Evolutionary conservation across 2,329 filamentous ascomycete species (phyloP).

Genomic region (Colletotrichum limetticola): DNA sequence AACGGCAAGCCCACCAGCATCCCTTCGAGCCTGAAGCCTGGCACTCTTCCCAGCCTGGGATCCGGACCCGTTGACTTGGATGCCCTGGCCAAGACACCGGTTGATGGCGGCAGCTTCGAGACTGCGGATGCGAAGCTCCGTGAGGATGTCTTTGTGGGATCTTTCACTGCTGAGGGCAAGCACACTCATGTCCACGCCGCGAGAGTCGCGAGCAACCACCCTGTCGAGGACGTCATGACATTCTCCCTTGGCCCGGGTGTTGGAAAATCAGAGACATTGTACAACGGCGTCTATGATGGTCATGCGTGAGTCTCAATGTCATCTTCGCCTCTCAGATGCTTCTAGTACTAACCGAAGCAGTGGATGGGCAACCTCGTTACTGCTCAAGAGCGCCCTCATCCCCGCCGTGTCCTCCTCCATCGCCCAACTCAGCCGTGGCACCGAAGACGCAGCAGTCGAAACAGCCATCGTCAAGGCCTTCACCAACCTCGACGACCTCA

Average conservation of each 20-base stretch:
- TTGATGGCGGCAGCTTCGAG: slow-evolving; percentile 35
- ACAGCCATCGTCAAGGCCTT: slow-evolving; percentile 68
- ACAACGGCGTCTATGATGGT: slow-evolving; percentile 58
- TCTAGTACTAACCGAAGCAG: slow-evolving; percentile 34
- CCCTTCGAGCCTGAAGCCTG: neutral
- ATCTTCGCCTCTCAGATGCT: too few species aligned
- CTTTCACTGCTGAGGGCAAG: slow-evolving; percentile 39
- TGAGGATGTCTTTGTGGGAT: slow-evolving; percentile 43
- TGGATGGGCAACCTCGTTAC: slow-evolving; percentile 53
- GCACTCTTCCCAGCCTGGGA: slow-evolving; percentile 12
- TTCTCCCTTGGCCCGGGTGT: slow-evolving; percentile 45
- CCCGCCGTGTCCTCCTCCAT: slow-evolving; percentile 53
- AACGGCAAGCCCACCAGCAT: neutral
- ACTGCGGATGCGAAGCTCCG: slow-evolving; percentile 45
- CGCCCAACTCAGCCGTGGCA: slow-evolving; percentile 42
- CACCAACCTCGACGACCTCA: slow-evolving; percentile 65
- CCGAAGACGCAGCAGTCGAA: slow-evolving; percentile 59
- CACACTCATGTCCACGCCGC: slow-evolving; percentile 45
- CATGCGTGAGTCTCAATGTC: slow-evolving; percentile 52
- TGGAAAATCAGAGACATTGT: slow-evolving; percentile 42
- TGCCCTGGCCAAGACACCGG: slow-evolving; percentile 13
- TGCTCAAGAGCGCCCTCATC: slow-evolving; percentile 54
- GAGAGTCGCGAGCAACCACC: slow-evolving; percentile 48
- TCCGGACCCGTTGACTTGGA: slow-evolving; percentile 19
- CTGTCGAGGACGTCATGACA: slow-evolving; percentile 49